Evolutionary conservation across 345 rosid genomes (phyloP).

Genomic region (Populus deltoides): DNA sequence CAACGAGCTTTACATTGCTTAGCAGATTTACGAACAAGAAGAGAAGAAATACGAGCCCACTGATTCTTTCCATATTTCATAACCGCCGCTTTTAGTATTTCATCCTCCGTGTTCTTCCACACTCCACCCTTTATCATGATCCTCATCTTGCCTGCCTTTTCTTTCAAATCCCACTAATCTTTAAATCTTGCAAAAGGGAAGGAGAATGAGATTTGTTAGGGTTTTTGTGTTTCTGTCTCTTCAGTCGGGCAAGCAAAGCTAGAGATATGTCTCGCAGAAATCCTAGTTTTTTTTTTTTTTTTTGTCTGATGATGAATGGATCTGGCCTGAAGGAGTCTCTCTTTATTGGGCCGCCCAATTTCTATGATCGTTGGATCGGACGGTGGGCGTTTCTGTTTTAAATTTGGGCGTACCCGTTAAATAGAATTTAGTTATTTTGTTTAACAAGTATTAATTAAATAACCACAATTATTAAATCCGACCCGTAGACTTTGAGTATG

Average conservation of each 20-base stretch:
- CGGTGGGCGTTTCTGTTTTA: not conserved
- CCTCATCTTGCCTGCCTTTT: constrained; percentile 65
- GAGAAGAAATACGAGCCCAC: constrained; percentile 97
- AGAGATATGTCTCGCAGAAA: not conserved
- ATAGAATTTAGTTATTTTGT: too few relatives aligned
- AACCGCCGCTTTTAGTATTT: constrained; percentile 95
- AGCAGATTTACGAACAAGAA: constrained; percentile 96
- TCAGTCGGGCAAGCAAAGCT: not conserved
- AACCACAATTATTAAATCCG: too few relatives aligned
- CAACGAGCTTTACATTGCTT: constrained; percentile 99
- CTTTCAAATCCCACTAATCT: not conserved
- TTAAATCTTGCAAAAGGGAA: not conserved
- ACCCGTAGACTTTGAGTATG: too few relatives aligned
- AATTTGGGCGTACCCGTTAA: not conserved
- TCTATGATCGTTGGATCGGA: not conserved
- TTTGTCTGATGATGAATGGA: not conserved
- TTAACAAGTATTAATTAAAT: too few relatives aligned
- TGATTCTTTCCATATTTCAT: constrained; percentile 99
- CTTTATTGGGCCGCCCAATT: not conserved
- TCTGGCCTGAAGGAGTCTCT: not conserved
- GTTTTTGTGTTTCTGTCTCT: not conserved
- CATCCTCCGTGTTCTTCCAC: constrained; percentile 99
- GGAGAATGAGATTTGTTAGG: not conserved
- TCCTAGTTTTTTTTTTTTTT: not conserved
- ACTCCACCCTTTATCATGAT: constrained; percentile 99